A percentile compares a stretch with the other conserved stretches of the same genome.
Conservation (phyloP, 164 flowering plant species). For the Aristolochia fimbriata region DNA sequence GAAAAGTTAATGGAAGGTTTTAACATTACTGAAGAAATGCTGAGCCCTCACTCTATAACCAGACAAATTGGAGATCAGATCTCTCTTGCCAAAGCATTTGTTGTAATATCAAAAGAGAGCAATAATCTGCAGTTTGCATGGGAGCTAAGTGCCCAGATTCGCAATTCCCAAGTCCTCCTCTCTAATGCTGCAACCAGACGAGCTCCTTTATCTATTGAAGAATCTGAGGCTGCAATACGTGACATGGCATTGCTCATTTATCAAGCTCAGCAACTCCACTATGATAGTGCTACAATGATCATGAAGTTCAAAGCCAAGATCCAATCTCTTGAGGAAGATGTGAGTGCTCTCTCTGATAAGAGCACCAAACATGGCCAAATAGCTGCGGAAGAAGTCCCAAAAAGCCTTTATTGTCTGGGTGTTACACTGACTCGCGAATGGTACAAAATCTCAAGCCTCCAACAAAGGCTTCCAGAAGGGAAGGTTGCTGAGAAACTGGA, state of each 20-base stretch:
- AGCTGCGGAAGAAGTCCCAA: slow-evolving; percentile 85
- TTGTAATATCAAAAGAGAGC: slow-evolving; percentile 80
- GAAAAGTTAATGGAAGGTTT: slow-evolving; percentile 43
- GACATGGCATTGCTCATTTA: slow-evolving; percentile 70
- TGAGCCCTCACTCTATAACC: slow-evolving; percentile 52
- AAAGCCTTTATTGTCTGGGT: slow-evolving; percentile 73
- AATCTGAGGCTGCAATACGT: slow-evolving; percentile 55
- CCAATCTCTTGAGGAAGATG: slow-evolving; percentile 66
- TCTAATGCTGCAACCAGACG: slow-evolving; percentile 66
- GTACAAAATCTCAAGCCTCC: slow-evolving; percentile 36
- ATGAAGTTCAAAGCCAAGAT: slow-evolving; percentile 71
- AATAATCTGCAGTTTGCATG: slow-evolving; percentile 81
- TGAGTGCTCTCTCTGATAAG: slow-evolving; percentile 44
- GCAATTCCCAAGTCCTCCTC: slow-evolving; percentile 65
- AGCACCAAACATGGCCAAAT: slow-evolving; percentile 74
- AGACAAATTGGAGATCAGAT: slow-evolving; percentile 74
- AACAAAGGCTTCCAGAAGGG: slow-evolving; percentile 26
- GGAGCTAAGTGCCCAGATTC: slow-evolving; percentile 85
- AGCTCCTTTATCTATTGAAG: slow-evolving; percentile 45
- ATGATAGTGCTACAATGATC: slow-evolving; percentile 75
- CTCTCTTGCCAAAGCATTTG: slow-evolving; percentile 66
- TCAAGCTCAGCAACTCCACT: slow-evolving; percentile 74
- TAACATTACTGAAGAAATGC: slow-evolving; percentile 75
- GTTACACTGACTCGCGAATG: slow-evolving; percentile 56
- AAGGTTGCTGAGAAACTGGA: slow-evolving; percentile 24